A percentile compares a stretch with the other conserved stretches of the same genome.
Evolutionary conservation across 108 stramenopile genomes (phyloP).

Genomic region (Seminavis robusta): DNA sequence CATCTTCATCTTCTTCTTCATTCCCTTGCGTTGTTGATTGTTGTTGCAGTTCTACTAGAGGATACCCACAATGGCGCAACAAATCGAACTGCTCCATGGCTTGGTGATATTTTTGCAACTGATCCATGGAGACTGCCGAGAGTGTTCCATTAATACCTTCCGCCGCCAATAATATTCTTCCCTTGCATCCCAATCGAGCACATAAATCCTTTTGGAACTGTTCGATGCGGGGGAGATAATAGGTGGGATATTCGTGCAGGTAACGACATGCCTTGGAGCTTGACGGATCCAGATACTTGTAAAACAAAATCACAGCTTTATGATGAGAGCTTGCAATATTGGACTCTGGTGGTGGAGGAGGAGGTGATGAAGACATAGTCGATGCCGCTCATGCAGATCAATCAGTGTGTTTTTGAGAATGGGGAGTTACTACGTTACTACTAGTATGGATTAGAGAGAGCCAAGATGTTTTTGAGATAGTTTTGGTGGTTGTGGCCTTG

Average conservation of each 20-base stretch:
- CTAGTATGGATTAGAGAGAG: no score
- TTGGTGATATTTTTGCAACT: slow-evolving; percentile 33
- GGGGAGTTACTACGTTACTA: no score
- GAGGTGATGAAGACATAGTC: no score
- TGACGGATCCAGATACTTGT: slow-evolving; percentile 61
- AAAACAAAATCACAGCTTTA: slow-evolving; percentile 65
- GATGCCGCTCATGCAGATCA: no score
- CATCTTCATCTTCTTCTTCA: background rate
- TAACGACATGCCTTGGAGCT: slow-evolving; percentile 9
- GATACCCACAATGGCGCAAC: slow-evolving; percentile 27
- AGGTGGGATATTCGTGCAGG: slow-evolving; percentile 1
- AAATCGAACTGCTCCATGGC: slow-evolving; percentile 55
- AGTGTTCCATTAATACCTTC: slow-evolving; percentile 83
- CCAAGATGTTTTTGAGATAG: no score
- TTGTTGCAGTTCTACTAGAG: no score
- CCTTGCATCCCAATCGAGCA: slow-evolving; percentile 33
- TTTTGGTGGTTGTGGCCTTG: no score
- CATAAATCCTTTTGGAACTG: slow-evolving; percentile 35
- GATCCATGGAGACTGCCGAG: slow-evolving; percentile 22
- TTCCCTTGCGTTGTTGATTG: no score
- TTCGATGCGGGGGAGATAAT: slow-evolving; percentile 25
- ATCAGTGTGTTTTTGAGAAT: no score
- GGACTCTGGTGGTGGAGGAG: no score
- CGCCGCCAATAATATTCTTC: slow-evolving; percentile 50
- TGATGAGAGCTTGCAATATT: no score